phyloP scores from a whole-genome alignment of 148 eudicot genomes.

The Fallopia convolvulus region DNA sequence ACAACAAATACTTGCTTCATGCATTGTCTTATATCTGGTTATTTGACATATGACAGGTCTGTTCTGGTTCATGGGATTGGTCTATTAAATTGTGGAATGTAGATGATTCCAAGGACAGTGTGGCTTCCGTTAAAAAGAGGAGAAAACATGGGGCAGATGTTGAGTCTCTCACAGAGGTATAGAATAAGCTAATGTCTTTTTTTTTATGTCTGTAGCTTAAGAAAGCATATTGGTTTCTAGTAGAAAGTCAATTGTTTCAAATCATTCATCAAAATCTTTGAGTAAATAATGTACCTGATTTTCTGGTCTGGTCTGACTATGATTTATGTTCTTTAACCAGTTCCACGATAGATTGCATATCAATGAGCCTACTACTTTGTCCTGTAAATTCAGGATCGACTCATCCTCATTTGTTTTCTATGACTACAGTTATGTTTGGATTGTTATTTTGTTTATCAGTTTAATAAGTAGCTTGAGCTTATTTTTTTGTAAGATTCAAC shows the following conservation, averaged over 20 bases:
- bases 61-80: slow-evolving; percentile 96
- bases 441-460: no score
- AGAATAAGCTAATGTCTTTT: background rate
- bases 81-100: slow-evolving; percentile 79
- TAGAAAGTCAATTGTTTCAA: background rate
- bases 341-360: background rate
- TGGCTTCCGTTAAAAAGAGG: slow-evolving; percentile 74
- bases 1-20: background rate
- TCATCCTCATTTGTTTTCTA: no score
- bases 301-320: background rate
- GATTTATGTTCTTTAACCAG: background rate
- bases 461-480: no score
- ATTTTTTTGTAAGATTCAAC: no score
- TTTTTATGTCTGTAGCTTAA: background rate
- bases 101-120: slow-evolving; percentile 34
- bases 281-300: background rate
- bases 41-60: slow-evolving; percentile 41
- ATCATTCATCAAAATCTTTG: background rate
- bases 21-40: background rate
- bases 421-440: no score
- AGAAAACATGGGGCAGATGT: slow-evolving; percentile 39
- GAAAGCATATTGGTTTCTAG: background rate
- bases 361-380: no score
- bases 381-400: no score
- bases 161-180: slow-evolving; percentile 67